These are phyloP conservation scores for Trypanosoma avium DNA, from an alignment of 208 protist species.

Conservation along the genomic window DNA sequence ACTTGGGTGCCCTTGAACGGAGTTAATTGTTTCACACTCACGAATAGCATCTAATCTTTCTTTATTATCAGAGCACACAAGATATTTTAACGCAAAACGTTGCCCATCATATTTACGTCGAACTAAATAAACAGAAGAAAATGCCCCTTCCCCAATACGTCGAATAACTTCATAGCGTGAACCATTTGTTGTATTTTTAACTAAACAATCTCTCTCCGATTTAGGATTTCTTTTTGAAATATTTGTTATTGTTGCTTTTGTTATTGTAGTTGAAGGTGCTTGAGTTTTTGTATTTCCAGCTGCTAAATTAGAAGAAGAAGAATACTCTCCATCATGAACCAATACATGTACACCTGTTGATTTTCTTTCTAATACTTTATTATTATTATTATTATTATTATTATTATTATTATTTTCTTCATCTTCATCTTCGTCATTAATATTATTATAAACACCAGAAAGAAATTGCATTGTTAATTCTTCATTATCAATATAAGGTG, in stretches of 20 bases:
- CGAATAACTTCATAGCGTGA: conserved; percentile 41
- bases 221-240: conserved; percentile 13
- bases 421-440: not conserved
- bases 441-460: not conserved
- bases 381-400: not conserved
- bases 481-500: too few relatives aligned
- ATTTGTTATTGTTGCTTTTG: not conserved
- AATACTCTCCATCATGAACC: too few relatives aligned
- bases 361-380: too few relatives aligned
- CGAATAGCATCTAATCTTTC: conserved; percentile 47
- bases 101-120: conserved; percentile 18
- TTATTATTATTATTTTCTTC: not conserved
- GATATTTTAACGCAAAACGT: conserved; percentile 52
- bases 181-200: conserved; percentile 41
- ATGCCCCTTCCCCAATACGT: conserved; percentile 48
- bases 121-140: conserved; percentile 47
- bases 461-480: too few relatives aligned
- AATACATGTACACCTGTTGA: too few relatives aligned
- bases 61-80: conserved; percentile 49
- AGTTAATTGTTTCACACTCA: conserved; percentile 60
- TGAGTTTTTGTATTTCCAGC: not conserved
- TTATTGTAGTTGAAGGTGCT: not conserved
- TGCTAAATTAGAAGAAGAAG: not conserved
- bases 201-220: conserved; percentile 39
- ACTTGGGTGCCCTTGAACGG: conserved; percentile 59